A percentile compares a stretch with the other conserved stretches of the same genome.
These are phyloP conservation scores for Raphidocelis subcapitata DNA, from an alignment of 139 green algal genomes.

Conservation along the genomic window DNA sequence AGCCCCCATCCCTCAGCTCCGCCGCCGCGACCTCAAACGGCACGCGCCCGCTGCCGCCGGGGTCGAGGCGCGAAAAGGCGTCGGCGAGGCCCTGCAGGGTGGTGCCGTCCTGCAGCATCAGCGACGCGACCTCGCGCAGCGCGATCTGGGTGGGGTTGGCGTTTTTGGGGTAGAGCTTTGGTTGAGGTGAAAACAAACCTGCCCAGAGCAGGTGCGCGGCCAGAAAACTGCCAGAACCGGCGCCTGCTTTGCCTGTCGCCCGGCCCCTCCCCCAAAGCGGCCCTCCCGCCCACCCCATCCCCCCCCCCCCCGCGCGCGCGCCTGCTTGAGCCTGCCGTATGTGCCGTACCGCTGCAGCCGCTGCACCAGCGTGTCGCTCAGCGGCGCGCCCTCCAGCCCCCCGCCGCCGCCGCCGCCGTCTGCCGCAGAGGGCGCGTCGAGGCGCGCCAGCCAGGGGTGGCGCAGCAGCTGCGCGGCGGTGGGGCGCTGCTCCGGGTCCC, in stretches of 20 bases:
- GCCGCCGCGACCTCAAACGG: background rate
- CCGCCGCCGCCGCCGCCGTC: background rate
- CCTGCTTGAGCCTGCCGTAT: slow-evolving; percentile 72
- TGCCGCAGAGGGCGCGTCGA: background rate
- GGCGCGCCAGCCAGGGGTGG: slow-evolving; percentile 48
- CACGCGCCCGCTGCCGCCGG: slow-evolving; percentile 15
- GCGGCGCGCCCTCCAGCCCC: background rate
- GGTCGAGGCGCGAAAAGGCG: slow-evolving; percentile 47
- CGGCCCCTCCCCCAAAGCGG: no score
- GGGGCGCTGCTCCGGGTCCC: slow-evolving; percentile 43
- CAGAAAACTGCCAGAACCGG: no score
- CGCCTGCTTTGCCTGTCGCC: no score
- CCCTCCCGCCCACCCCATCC: no score
- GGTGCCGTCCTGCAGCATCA: slow-evolving; percentile 17
- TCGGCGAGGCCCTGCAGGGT: slow-evolving; percentile 29
- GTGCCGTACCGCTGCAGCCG: slow-evolving; percentile 79
- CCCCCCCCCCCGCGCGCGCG: slow-evolving; percentile 44
- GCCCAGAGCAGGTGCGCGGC: no score
- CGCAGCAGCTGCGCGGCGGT: slow-evolving; percentile 53
- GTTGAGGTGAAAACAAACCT: no score
- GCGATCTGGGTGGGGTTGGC: slow-evolving; percentile 6
- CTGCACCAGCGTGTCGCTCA: slow-evolving; percentile 69
- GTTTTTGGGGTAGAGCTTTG: no score
- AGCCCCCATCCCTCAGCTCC: slow-evolving; percentile 51
- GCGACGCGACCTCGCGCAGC: slow-evolving; percentile 25